Evolutionary conservation across 2,329 filamentous ascomycete species (phyloP).

Genomic region (Fulvia fulva): DNA sequence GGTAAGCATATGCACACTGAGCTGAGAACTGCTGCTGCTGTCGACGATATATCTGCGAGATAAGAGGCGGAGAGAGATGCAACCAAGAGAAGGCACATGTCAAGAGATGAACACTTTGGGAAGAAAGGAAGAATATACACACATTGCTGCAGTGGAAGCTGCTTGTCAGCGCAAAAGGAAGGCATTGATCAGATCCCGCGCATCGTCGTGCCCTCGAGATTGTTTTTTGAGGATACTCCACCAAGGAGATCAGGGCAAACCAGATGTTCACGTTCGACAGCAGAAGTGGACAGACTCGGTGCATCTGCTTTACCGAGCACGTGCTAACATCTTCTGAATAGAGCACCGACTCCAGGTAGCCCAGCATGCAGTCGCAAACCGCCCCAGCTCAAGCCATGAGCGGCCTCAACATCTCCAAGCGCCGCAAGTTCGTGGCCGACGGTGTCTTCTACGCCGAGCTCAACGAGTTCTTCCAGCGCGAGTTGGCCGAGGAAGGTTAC

Average conservation of each 20-base stretch:
- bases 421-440: conserved; percentile 72
- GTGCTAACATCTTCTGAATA: not conserved
- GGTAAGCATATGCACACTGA: not conserved
- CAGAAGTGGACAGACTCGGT: not conserved
- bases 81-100: not conserved
- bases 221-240: not conserved
- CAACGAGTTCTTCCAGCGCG: conserved; percentile 99
- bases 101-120: not conserved
- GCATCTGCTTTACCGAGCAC: not conserved
- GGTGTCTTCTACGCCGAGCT: conserved; percentile 99
- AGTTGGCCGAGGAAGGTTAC: conserved; percentile 99
- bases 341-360: conserved; percentile 7
- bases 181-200: no score
- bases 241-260: not conserved
- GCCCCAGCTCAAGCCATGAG: conserved; percentile 26
- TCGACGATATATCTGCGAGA: not conserved
- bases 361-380: conserved; percentile 20
- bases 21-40: not conserved
- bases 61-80: not conserved
- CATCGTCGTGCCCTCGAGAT: not conserved
- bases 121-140: not conserved
- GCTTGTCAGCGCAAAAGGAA: not conserved
- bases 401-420: conserved; percentile 66
- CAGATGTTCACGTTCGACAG: not conserved
- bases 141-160: not conserved